Evolutionary conservation across 495 filamentous ascomycete species (phyloP).

Genomic region (Lichenothelia convexa): DNA sequence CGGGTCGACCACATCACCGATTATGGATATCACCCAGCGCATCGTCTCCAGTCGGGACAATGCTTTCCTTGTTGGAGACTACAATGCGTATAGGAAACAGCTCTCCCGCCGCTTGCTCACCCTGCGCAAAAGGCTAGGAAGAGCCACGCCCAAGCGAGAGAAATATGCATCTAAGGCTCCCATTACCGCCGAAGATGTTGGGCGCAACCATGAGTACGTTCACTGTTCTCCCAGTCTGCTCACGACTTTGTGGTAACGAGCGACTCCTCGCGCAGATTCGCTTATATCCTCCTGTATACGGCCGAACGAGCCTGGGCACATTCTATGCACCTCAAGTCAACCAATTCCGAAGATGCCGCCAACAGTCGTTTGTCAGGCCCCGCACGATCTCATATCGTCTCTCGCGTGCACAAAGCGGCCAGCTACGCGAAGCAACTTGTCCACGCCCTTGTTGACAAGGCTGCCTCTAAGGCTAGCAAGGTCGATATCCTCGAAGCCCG

Average conservation of each 20-base stretch:
- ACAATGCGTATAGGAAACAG: conserved; percentile 66
- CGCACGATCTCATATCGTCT: conserved; percentile 70
- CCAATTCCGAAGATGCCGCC: conserved; percentile 53
- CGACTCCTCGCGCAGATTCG: conserved; percentile 34
- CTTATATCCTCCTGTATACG: conserved; percentile 60
- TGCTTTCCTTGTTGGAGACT: conserved; percentile 71
- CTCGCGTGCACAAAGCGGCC: conserved; percentile 63
- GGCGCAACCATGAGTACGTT: conserved; percentile 49
- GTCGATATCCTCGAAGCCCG: conserved; percentile 68
- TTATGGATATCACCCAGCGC: conserved; percentile 83
- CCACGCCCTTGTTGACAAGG: conserved; percentile 38
- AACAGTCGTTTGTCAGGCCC: conserved; percentile 59
- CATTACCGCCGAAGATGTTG: conserved; percentile 62
- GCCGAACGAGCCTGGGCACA: conserved; percentile 92
- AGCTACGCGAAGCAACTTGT: conserved; percentile 51
- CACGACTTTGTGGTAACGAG: background rate
- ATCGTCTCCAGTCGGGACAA: conserved; percentile 60
- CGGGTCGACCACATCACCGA: too few relatives aligned
- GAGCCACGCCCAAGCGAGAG: conserved; percentile 57
- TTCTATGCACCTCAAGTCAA: conserved; percentile 82
- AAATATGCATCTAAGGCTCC: conserved; percentile 60
- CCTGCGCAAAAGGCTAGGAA: conserved; percentile 65
- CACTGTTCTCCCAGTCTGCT: background rate
- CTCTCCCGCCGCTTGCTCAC: conserved; percentile 67
- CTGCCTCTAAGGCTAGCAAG: conserved; percentile 41